Base-by-base conservation (phyloP, 2,329 filamentous ascomycete genomes). In the Aspergillus floridensis region DNA sequence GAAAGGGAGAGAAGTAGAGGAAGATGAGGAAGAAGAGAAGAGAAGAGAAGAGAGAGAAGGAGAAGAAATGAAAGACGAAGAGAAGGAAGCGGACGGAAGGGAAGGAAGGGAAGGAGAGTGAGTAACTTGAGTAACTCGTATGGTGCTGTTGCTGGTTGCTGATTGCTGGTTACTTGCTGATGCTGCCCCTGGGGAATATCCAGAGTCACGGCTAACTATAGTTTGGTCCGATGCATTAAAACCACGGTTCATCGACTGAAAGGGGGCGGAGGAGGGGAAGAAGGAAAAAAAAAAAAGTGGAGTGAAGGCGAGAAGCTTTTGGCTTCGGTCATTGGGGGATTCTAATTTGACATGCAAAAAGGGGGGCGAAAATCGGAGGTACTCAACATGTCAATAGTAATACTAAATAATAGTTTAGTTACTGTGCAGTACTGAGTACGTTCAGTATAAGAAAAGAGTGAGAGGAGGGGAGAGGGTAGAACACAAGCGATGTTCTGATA, bases 51-150 rank as follows among this genome's bases (percentile, higher is more conserved):
- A 44, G 49, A 50, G 26, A 14, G 50, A 56, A n/a, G 21, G 54
- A 49, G 41, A 56, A 48, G 49, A 54, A 54, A 46, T 53, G 58
- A 57, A 48, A 53, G 57, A 32, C 47, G 24, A 41, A 41, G 50
- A 38, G 55, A 56, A 58, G 53, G 44, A 49, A 62, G 60, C 62
- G 63, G 58, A 58, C 57, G 49, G 65, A 58, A 55, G 38, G 51
- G 47, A 29, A 54, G 31, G 32, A 14, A 38, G 38, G 26, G 22
- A 49, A 29, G 16, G 22, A 22, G 22, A 22, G 22, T 22, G 22
- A 22, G 4, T 22, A 3, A 4, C 1, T 3, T 22, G 32, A 16
- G 26, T 8, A 29, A 29, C 26, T 29, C 26, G 26, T 7, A 29
- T 29, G 26, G 26, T 29, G 26, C 26, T 29, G 26, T 29, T 11